Base-by-base conservation (phyloP, 805 yeast genomes). In the Sugiyamaella marilandica region DNA sequence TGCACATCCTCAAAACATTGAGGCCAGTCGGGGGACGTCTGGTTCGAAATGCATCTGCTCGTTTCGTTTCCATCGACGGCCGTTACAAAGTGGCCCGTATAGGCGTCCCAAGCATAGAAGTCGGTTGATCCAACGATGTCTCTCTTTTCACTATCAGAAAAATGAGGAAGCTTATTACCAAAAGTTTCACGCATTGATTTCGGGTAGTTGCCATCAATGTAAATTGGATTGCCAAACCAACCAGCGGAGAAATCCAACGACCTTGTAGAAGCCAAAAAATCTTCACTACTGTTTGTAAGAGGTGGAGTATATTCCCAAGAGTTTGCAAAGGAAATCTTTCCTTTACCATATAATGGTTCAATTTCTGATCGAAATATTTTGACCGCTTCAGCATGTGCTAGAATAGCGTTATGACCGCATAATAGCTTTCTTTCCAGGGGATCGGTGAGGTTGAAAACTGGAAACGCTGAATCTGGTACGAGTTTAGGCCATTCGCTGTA, bases 21-120 rank as follows among this genome's bases (percentile, higher is more conserved):
- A 29, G 70, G 71, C 66, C 66, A 65, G 21, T 52, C 51, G 10
- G 56, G 50, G 36, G 64, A 58, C n/a, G 58, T 41, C 4, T 51
- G 26, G 44, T 67, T 57, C 43, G 62, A 58, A 14, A 59, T 53
- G 32, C 56, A 56, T 52, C 71, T 67, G 10, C 59, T 59, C n/a
- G 58, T 66, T 37, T 64, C 50, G 10, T 65, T 65, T 8, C 54
- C 68, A 31, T 51, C 47, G 16, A 57, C 52, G 2, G 56, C 61
- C 13, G 58, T 59, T 10, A 65, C 57, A 32, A 63, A 57, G 46
- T 55, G 56, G 11, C 65, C 65, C 35, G 70, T 64, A 51, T 68
- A 66, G 5, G 65, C 65, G 44, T 68, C 70, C 57, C 65, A 58
- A n/a, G 71, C 71, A 47, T 66, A 66, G 61, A 64, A 69, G 50